Conservation (phyloP, 2,329 filamentous ascomycete genomes). For the Colletotrichum sp. region DNA sequence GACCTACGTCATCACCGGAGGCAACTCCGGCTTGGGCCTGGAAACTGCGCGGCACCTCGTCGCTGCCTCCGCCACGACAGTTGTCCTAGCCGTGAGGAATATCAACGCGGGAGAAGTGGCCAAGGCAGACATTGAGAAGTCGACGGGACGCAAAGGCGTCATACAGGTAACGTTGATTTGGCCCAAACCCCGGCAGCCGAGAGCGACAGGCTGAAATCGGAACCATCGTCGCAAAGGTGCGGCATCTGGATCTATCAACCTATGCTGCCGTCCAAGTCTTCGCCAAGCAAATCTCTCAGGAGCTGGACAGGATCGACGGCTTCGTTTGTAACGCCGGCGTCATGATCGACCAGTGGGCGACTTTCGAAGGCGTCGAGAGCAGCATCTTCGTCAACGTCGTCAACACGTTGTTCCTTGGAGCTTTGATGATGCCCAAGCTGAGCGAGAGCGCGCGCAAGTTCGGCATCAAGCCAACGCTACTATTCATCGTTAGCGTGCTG, state of each 20-base stretch:
- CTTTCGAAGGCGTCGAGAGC: slow-evolving; percentile 50
- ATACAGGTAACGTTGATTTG: not conserved
- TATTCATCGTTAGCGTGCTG: slow-evolving; percentile 22
- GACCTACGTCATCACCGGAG: slow-evolving; percentile 35
- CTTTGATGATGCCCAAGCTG: slow-evolving; percentile 26
- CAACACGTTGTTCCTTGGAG: slow-evolving; percentile 24
- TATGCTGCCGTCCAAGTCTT: slow-evolving; percentile 42
- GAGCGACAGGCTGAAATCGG: not conserved
- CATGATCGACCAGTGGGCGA: slow-evolving; percentile 32
- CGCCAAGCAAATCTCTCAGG: slow-evolving; percentile 27
- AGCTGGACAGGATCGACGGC: slow-evolving; percentile 39
- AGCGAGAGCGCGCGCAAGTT: slow-evolving; percentile 26
- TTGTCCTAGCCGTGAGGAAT: slow-evolving; percentile 36
- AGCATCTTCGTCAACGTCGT: slow-evolving; percentile 42
- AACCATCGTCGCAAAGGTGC: slow-evolving; percentile 7
- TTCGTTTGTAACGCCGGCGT: slow-evolving; percentile 40
- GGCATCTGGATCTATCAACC: slow-evolving; percentile 37
- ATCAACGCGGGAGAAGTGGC: slow-evolving; percentile 8
- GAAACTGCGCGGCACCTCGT: slow-evolving; percentile 37
- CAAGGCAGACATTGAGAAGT: not conserved
- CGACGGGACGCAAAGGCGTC: not conserved
- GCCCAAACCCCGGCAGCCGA: not conserved
- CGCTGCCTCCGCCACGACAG: slow-evolving; percentile 28
- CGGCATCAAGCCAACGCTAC: slow-evolving; percentile 28
- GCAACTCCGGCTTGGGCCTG: slow-evolving; percentile 37